Conservation (phyloP, 2,329 filamentous ascomycete genomes). For the Calycina marina region DNA sequence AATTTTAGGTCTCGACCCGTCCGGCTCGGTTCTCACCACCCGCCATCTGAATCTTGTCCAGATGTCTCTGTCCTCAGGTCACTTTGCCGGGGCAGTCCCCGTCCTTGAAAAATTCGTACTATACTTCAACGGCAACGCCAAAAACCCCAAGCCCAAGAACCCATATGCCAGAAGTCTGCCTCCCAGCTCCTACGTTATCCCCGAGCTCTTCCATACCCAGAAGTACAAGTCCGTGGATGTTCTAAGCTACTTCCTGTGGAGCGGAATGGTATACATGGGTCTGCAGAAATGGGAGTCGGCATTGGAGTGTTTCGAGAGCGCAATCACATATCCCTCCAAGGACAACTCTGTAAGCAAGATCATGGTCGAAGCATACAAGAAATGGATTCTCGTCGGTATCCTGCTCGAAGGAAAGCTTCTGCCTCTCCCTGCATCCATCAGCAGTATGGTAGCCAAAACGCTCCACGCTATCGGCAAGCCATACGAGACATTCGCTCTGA, state of each 20-base stretch:
- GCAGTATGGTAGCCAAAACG: slow-evolving; percentile 35
- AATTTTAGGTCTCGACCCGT: slow-evolving; percentile 52
- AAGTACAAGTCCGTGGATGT: slow-evolving; percentile 37
- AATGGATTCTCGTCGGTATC: slow-evolving; percentile 69
- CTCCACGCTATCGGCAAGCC: slow-evolving; percentile 47
- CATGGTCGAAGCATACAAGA: slow-evolving; percentile 84
- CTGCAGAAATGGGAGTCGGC: slow-evolving; percentile 48
- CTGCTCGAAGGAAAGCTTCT: slow-evolving; percentile 49
- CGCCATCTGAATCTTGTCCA: slow-evolving; percentile 43
- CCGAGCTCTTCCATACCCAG: slow-evolving; percentile 40
- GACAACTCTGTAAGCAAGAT: slow-evolving; percentile 54
- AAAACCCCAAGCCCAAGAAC: slow-evolving; percentile 22
- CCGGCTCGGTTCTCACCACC: slow-evolving; percentile 49
- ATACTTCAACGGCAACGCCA: slow-evolving; percentile 40
- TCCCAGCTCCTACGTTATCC: slow-evolving; percentile 43
- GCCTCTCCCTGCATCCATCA: slow-evolving; percentile 40
- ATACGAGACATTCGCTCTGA: slow-evolving; percentile 55
- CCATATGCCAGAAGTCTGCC: slow-evolving; percentile 33
- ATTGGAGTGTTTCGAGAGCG: slow-evolving; percentile 44
- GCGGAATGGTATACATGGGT: slow-evolving; percentile 50
- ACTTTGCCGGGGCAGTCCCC: slow-evolving; percentile 38
- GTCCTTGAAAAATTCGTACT: slow-evolving; percentile 52
- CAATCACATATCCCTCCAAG: slow-evolving; percentile 50
- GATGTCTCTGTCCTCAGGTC: slow-evolving; percentile 38
- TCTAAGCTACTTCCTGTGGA: slow-evolving; percentile 51